Evolutionary conservation across 208 protist genomes (phyloP).

Genomic region (Naegleria gruberi): DNA sequence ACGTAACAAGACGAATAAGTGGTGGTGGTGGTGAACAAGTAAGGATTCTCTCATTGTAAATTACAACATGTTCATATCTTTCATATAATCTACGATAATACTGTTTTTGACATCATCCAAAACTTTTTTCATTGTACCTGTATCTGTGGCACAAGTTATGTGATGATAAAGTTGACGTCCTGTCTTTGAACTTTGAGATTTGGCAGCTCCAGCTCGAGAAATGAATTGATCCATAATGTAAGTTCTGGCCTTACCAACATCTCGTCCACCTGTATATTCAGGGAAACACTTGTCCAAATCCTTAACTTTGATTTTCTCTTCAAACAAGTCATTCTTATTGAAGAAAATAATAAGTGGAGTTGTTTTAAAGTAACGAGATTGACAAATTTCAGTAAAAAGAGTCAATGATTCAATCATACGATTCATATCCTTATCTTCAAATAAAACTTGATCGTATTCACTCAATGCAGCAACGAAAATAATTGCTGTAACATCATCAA

Average conservation of each 20-base stretch:
- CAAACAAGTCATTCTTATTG: constrained; percentile 72
- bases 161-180: constrained; percentile 14
- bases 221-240: constrained; percentile 27
- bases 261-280: constrained; percentile 26
- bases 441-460: constrained; percentile 60
- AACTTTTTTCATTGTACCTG: constrained; percentile 25
- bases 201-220: neutral
- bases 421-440: constrained; percentile 58
- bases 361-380: constrained; percentile 51
- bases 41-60: too few relatives aligned
- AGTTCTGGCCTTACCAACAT: constrained; percentile 17
- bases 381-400: constrained; percentile 65
- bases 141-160: constrained; percentile 36
- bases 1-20: too few relatives aligned
- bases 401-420: constrained; percentile 63
- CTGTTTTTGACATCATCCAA: constrained; percentile 53
- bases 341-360: constrained; percentile 67
- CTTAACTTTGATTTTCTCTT: constrained; percentile 54
- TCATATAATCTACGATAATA: constrained; percentile 32
- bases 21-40: too few relatives aligned
- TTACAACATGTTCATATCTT: neutral
- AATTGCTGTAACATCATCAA: constrained; percentile 34
- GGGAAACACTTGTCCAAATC: constrained; percentile 38
- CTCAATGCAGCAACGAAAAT: constrained; percentile 52
- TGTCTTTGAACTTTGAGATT: neutral